Evolutionary conservation across 2,329 filamentous ascomycete genomes (phyloP).

Genomic region (Alternaria infectoria): DNA sequence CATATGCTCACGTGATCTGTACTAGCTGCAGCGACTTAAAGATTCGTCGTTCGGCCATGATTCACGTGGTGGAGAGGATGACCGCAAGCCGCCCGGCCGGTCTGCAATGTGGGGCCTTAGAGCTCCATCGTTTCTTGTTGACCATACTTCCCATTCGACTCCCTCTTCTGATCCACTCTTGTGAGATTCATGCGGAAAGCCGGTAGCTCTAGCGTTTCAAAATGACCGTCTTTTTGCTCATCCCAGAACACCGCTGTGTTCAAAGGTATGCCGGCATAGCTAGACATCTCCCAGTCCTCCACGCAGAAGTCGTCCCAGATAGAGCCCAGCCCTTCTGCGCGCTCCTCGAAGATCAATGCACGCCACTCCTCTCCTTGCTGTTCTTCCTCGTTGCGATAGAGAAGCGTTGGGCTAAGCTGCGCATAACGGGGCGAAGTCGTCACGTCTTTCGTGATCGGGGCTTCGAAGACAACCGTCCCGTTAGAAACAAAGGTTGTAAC

Average conservation of each 20-base stretch:
- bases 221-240: slow-evolving; percentile 12
- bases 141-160: neutral
- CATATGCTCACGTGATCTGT: neutral
- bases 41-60: neutral
- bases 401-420: slow-evolving; percentile 37
- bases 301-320: slow-evolving; percentile 49
- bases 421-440: slow-evolving; percentile 18
- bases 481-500: slow-evolving; percentile 40
- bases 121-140: slow-evolving; percentile 15
- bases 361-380: slow-evolving; percentile 47
- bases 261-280: slow-evolving; percentile 43
- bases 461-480: slow-evolving; percentile 30
- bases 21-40: neutral
- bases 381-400: slow-evolving; percentile 33
- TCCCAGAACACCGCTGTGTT: slow-evolving; percentile 49
- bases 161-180: neutral
- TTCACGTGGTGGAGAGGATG: neutral
- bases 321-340: slow-evolving; percentile 5
- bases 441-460: neutral
- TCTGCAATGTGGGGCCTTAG: neutral
- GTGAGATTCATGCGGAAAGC: slow-evolving; percentile 42
- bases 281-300: slow-evolving; percentile 37
- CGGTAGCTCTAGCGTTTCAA: slow-evolving; percentile 39
- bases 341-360: slow-evolving; percentile 24
- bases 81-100: neutral